Evolutionary conservation across 192 early-diverging fungal species (phyloP).

Genomic region (Coemansia sp.): DNA sequence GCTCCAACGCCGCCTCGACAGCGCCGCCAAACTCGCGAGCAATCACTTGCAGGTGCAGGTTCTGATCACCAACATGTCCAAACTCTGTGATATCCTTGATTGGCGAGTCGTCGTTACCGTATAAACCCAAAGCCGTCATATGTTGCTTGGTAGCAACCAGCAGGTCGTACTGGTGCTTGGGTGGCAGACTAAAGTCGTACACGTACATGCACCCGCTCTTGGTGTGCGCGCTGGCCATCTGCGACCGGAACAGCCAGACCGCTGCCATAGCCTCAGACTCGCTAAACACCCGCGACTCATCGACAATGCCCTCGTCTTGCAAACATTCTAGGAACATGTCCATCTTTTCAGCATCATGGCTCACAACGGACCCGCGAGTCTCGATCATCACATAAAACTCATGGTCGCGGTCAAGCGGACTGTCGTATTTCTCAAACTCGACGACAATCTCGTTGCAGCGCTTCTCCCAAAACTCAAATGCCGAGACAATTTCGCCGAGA

Average conservation of each 20-base stretch:
- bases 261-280: slow-evolving; percentile 31
- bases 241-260: slow-evolving; percentile 45
- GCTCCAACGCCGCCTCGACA: slow-evolving; percentile 75
- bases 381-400: slow-evolving; percentile 78
- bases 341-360: slow-evolving; percentile 85
- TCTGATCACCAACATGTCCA: slow-evolving; percentile 97
- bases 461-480: slow-evolving; percentile 97
- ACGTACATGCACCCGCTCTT: slow-evolving; percentile 55
- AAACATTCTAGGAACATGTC: slow-evolving; percentile 31
- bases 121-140: slow-evolving; percentile 22
- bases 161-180: slow-evolving; percentile 39
- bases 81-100: slow-evolving; percentile 84
- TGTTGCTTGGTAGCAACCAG: slow-evolving; percentile 34
- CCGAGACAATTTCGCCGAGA: slow-evolving; percentile 92
- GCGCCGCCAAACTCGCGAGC: slow-evolving; percentile 63
- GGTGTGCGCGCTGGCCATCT: slow-evolving; percentile 50
- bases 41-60: slow-evolving; percentile 89
- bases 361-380: slow-evolving; percentile 83
- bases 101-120: slow-evolving; percentile 33
- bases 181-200: slow-evolving; percentile 49
- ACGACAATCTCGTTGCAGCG: slow-evolving; percentile 68
- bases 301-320: slow-evolving; percentile 17
- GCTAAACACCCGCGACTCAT: slow-evolving; percentile 20
- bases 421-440: slow-evolving; percentile 27
- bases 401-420: slow-evolving; percentile 22